These are phyloP conservation scores for Sphagnum fallax DNA, from an alignment of 228 moss, liverwort and hornwort genomes.

Conservation along the genomic window DNA sequence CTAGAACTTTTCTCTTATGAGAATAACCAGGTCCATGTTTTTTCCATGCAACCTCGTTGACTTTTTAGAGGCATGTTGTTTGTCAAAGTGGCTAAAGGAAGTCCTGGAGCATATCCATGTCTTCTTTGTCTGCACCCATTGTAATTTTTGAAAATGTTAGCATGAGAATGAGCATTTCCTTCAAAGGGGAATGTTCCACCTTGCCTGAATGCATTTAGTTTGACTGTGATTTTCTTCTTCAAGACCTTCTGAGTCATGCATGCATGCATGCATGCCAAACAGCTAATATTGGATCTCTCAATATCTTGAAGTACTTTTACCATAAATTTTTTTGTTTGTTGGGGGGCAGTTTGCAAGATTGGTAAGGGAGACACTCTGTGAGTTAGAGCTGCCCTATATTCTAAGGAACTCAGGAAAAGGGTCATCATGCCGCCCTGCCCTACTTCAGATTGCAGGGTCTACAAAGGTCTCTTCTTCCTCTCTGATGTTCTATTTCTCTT, in stretches of 20 bases:
- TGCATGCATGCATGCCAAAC: not conserved
- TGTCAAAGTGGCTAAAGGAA: not conserved
- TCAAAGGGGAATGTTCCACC: not conserved
- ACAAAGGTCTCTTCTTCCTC: conserved; percentile 41
- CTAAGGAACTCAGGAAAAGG: conserved; percentile 85
- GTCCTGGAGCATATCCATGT: not conserved
- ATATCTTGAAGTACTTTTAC: not conserved
- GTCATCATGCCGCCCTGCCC: conserved; percentile 47
- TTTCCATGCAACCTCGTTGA: not conserved
- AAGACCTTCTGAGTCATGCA: too few species aligned
- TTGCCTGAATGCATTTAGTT: not conserved
- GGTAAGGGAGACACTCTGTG: conserved; percentile 89
- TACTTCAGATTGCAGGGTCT: conserved; percentile 81
- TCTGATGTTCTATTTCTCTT: not conserved
- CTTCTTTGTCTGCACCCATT: not conserved
- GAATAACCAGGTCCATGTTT: conserved; percentile 83
- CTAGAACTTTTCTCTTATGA: conserved; percentile 89
- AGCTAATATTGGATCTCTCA: not conserved
- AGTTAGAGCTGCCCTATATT: conserved; percentile 86
- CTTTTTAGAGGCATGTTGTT: not conserved
- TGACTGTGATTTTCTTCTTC: not conserved
- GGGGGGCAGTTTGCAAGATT: conserved; percentile 74
- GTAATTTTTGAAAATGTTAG: not conserved
- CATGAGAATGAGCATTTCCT: not conserved
- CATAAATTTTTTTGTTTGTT: not conserved